Base-by-base conservation (phyloP, 345 rosid species). In the Dipteronia sinensis region DNA sequence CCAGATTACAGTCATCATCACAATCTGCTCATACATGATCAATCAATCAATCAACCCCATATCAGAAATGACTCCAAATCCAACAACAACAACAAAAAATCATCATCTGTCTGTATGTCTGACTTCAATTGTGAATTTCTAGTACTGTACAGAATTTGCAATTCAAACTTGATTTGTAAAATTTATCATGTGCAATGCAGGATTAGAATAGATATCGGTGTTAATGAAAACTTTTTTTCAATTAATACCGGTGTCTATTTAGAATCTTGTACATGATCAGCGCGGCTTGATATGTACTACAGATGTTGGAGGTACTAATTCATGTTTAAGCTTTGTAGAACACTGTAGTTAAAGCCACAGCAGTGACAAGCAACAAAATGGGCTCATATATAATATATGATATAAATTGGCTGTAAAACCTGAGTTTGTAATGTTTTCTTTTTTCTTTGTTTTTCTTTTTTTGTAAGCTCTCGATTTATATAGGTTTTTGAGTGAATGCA, bases 21-120 rank as follows among this genome's bases (percentile, higher is more conserved):
- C 89, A 88, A 65, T 86, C 94, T 65, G 91, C 92, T 56, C 85
- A 80, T 56, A 86, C 93, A 58, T 89, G 84, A 88, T 34, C 38
- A 4, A 34, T 34, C 38, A 34, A 34, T 34, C 38, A 34, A 69
- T n/a, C 2, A 61, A 23, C 11, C 51, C 44, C 53, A 23, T 42
- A 55, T 13, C 40, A 29, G 19, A 27, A 73, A 56, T 46, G 75
- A 59, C 78, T 80, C 67, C 75, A 11, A 76, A 34, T 65, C 20
- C 65, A 75, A 63, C 55, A 42, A 42, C 10, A 42, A 34, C 38
- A 34, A 3, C 38, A 31, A 42, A 1, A 42, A 42, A 42, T 42
- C 38, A 29, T 56, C 22, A 67, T 25, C 29, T 51, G 49, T 53
- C 70, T 46, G 51, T 65, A 20, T 53, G 61, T 40, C 71, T 34